A percentile compares a stretch with the other conserved stretches of the same genome.
These are phyloP conservation scores for Komagataea norvegica DNA, from an alignment of 1,139 yeast genomes.

Conservation along the genomic window DNA sequence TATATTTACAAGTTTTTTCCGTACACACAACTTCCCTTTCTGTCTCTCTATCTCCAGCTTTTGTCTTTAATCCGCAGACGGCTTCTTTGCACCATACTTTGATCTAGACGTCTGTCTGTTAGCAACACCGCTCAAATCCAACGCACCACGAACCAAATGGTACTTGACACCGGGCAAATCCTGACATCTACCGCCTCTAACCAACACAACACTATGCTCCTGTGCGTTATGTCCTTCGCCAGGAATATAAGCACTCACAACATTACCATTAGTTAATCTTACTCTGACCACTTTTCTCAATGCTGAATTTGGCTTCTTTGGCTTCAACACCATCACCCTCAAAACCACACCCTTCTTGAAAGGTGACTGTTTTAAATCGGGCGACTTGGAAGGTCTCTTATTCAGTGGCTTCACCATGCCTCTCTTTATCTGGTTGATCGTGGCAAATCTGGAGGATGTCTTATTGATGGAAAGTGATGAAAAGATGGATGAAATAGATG, in stretches of 20 bases:
- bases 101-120: slow-evolving; percentile 87
- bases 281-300: slow-evolving; percentile 97
- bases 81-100: slow-evolving; percentile 91
- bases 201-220: slow-evolving; percentile 94
- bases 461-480: slow-evolving; percentile 14
- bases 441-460: slow-evolving; percentile 40
- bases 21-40: background rate
- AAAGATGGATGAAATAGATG: slow-evolving; percentile 18
- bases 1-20: slow-evolving; percentile 5
- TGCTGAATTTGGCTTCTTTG: slow-evolving; percentile 98
- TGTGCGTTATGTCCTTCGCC: slow-evolving; percentile 99
- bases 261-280: slow-evolving; percentile 83
- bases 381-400: slow-evolving; percentile 55
- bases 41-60: background rate
- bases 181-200: slow-evolving; percentile 96
- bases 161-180: slow-evolving; percentile 98
- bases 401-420: slow-evolving; percentile 59
- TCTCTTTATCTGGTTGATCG: slow-evolving; percentile 67
- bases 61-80: slow-evolving; percentile 39
- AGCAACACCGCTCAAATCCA: slow-evolving; percentile 93
- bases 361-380: slow-evolving; percentile 78
- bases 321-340: slow-evolving; percentile 90
- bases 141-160: slow-evolving; percentile 88
- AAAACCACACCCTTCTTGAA: slow-evolving; percentile 92
- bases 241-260: slow-evolving; percentile 89